Conservation (phyloP, 257 asterid genomes). For the Capsicum pubescens region DNA sequence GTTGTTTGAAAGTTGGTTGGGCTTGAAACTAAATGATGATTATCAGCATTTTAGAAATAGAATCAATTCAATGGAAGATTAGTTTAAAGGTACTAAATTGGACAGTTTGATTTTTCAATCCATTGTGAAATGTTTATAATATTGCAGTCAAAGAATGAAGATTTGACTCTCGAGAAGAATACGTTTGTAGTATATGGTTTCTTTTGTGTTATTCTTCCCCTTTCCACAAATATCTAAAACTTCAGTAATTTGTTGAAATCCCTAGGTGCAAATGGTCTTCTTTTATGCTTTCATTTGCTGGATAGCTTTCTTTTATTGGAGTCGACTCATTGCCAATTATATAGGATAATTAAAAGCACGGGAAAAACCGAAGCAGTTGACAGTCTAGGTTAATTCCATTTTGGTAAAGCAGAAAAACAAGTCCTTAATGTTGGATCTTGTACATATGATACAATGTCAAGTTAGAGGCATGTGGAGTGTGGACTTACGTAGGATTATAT, state of each 20-base stretch:
- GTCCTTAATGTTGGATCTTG: background rate
- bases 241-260: background rate
- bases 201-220: background rate
- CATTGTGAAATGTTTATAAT: background rate
- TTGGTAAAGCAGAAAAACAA: background rate
- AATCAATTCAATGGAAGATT: background rate
- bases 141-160: background rate
- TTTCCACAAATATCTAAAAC: background rate
- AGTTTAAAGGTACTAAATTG: slow-evolving; percentile 1
- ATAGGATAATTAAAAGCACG: background rate
- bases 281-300: background rate
- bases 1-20: background rate
- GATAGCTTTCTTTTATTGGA: background rate
- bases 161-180: background rate
- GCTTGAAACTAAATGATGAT: background rate
- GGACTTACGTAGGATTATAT: background rate
- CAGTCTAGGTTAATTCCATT: background rate
- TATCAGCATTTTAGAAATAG: slow-evolving; percentile 3
- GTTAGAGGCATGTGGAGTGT: background rate
- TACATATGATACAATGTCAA: background rate
- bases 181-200: background rate
- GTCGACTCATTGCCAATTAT: background rate
- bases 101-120: background rate
- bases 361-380: background rate
- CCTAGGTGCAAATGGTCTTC: background rate